phyloP scores from a whole-genome alignment of 163 green algal genomes.

The Botryococcus braunii region DNA sequence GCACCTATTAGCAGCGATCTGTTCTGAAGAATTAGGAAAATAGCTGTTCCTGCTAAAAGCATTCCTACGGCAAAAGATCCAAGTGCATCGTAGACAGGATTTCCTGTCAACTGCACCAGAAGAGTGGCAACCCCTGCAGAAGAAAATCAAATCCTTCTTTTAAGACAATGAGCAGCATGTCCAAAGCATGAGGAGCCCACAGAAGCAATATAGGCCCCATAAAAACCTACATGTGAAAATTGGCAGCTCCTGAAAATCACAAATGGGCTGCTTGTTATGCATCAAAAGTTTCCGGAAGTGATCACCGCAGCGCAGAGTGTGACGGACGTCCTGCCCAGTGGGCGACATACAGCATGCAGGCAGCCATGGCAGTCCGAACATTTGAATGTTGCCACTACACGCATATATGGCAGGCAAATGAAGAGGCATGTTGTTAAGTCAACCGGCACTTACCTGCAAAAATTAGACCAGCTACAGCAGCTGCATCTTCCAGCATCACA shows the following conservation, averaged over 20 bases:
- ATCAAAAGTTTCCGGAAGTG: no score
- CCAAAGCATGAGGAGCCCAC: no score
- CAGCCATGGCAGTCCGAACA: no score
- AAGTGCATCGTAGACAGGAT: slow-evolving; percentile 71
- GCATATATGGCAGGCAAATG: no score
- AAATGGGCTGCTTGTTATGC: no score
- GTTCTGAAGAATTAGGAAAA: slow-evolving; percentile 82
- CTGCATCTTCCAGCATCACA: slow-evolving; percentile 84
- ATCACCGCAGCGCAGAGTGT: no score
- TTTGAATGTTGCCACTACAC: no score
- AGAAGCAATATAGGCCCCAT: background rate
- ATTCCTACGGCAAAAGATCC: slow-evolving; percentile 74
- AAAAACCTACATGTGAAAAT: background rate
- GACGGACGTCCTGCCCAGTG: no score
- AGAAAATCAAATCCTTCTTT: background rate
- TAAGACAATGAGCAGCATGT: background rate
- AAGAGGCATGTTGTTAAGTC: background rate
- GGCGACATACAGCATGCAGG: no score
- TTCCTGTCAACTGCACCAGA: slow-evolving; percentile 51
- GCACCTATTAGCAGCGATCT: slow-evolving; percentile 72
- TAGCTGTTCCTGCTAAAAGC: slow-evolving; percentile 75
- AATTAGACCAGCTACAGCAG: slow-evolving; percentile 66
- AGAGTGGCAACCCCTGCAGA: slow-evolving; percentile 31
- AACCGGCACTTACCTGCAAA: slow-evolving; percentile 44
- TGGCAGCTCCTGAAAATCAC: no score